Evolutionary conservation across 1,139 yeast genomes (phyloP), one percentile per base, ranked within the genome.

Genomic region (Cylindricascospora bacillispora): DNA sequence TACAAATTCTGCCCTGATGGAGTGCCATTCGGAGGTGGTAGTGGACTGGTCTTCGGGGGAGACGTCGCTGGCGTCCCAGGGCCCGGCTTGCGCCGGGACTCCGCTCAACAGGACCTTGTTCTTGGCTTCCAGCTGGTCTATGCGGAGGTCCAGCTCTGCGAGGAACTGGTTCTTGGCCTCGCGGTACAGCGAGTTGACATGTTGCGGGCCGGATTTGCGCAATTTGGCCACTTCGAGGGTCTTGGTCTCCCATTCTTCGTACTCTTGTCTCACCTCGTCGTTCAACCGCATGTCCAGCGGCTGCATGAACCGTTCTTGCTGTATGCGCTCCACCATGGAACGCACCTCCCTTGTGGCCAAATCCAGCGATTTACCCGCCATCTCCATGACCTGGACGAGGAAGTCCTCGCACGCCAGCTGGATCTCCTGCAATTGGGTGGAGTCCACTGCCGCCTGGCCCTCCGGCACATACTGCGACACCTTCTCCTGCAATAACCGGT

Each of bases 281-380:
- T 75, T 73, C 35, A 74, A 48, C 7, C 64, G 69, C 25, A 67
- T 54, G 46, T 77, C 81, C 49, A 74, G 75, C 0, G 81, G 79
- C 44, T 73, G 83, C 11, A 69, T 63, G 37, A 59, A 63, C 30
- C 40, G 34, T 17, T 41, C 40, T 23, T 40, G 45, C 18, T 26
- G 26, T n/a, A 27, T 31, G 16, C 31, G 29, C 32, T 32, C 33
- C 16, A 27, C 26, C 4, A 33, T 28, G 11, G 40, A 33, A 16
- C 38, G 36, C 5, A 31, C 37, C 17, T 40, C 43, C 13, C 38
- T 37, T 22, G 47, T 47, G 15, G 69, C 75, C 6, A 73, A 56
- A 6, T 63, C 54, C 34, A 73, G 40, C 1, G 73, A 68, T 28
- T 57, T 45, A 29, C 62, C 58, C 13, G 73, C 65, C 57, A 62